A percentile compares a stretch with the other conserved stretches of the same genome.
phyloP scores from a whole-genome alignment of 257 asterid species.

The Ophiorrhiza pumila region DNA sequence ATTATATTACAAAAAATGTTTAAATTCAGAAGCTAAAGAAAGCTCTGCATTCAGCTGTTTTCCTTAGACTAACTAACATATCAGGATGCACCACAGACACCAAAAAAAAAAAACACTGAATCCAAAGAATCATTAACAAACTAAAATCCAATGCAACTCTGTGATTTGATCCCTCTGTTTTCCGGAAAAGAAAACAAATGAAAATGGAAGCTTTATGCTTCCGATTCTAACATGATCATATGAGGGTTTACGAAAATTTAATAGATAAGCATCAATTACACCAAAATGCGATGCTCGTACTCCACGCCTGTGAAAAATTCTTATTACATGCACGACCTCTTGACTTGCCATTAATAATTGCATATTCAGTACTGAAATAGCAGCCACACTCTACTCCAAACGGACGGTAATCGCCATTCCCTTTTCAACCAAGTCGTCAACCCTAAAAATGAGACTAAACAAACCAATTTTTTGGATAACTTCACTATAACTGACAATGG shows the following conservation, averaged over 20 bases:
- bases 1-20: neutral
- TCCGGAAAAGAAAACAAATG: neutral
- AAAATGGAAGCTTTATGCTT: neutral
- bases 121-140: neutral
- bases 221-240: neutral
- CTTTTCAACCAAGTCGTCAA: neutral
- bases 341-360: neutral
- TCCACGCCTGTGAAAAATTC: neutral
- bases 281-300: neutral
- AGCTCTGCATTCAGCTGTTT: neutral
- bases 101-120: constrained; percentile 1
- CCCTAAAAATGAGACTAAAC: neutral
- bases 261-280: neutral
- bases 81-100: neutral
- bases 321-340: neutral
- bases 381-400: neutral
- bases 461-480: neutral
- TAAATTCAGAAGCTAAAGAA: neutral
- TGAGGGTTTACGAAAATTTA: neutral
- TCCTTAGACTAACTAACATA: neutral
- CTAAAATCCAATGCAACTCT: neutral
- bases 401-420: neutral
- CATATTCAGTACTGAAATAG: neutral
- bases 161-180: neutral
- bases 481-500: neutral